Conservation (phyloP, 2,329 filamentous ascomycete species). For the Botrytis aclada region DNA sequence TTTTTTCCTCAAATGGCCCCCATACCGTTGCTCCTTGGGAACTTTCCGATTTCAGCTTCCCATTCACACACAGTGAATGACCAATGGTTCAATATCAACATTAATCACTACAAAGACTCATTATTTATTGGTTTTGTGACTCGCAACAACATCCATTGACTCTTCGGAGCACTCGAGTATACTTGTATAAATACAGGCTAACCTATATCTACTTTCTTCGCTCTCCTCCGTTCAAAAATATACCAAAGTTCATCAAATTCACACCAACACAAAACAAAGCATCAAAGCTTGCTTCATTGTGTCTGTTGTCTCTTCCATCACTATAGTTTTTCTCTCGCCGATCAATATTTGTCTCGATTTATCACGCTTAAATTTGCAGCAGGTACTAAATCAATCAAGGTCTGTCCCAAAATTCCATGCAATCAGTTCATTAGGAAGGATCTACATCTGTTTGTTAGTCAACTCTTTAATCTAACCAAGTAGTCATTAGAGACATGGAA, state of each 20-base stretch:
- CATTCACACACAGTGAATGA: background rate
- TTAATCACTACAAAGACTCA: background rate
- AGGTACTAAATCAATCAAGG: background rate
- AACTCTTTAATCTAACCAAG: background rate
- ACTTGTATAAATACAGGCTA: background rate
- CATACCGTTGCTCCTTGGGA: background rate
- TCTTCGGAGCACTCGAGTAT: background rate
- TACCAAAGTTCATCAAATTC: background rate
- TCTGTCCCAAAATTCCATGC: background rate
- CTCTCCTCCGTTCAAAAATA: background rate
- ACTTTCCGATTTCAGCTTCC: background rate
- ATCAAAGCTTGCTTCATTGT: background rate
- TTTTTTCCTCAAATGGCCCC: no score
- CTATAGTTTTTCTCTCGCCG: no score
- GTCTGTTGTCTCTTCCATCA: background rate
- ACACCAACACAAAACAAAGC: background rate
- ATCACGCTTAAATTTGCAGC: background rate
- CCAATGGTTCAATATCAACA: background rate
- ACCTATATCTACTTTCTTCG: background rate
- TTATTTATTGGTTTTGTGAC: background rate
- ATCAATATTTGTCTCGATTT: background rate
- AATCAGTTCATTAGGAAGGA: no score
- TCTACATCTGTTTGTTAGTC: no score
- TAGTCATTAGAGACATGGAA: background rate
- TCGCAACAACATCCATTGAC: background rate